Percentiles rank a stretch among this genome's conserved stretches.
Conservation (phyloP, 371 early-diverging fungal species). For the Mucor sp. region DNA sequence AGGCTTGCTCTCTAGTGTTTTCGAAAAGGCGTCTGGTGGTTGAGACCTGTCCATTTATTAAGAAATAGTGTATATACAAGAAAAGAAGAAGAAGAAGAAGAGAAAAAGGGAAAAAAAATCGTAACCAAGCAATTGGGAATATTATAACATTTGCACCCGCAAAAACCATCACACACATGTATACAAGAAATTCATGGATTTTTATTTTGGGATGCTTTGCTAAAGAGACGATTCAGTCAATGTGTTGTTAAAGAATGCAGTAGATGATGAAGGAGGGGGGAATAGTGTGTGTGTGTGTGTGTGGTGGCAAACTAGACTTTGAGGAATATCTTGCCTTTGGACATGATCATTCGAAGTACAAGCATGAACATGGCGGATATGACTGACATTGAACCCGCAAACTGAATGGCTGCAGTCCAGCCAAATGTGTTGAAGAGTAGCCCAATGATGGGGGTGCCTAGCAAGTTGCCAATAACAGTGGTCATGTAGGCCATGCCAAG, state of each 20-base stretch:
- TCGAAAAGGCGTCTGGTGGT: constrained; percentile 42
- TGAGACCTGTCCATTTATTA: constrained; percentile 19
- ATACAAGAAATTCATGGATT: background rate
- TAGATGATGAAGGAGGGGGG: background rate
- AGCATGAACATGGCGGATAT: constrained; percentile 30
- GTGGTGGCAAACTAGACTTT: constrained; percentile 15
- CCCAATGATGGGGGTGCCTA: constrained; percentile 54
- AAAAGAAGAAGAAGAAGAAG: background rate
- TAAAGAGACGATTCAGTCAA: background rate
- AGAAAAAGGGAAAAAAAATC: constrained; percentile 1
- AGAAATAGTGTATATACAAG: background rate
- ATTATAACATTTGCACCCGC: background rate
- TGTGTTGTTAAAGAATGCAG: background rate
- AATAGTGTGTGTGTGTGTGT: background rate
- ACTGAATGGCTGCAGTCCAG: constrained; percentile 56
- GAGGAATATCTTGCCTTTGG: constrained; percentile 20
- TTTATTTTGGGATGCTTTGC: background rate
- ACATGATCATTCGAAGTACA: constrained; percentile 16
- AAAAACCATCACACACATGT: background rate
- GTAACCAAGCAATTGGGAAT: background rate
- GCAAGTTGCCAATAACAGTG: constrained; percentile 44
- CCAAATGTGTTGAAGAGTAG: constrained; percentile 36
- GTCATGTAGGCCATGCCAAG: constrained; percentile 38
- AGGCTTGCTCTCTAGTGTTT: constrained; percentile 39
- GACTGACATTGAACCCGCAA: constrained; percentile 42